phyloP scores from a whole-genome alignment of 345 rosid genomes.

The Gossypium anomalum region DNA sequence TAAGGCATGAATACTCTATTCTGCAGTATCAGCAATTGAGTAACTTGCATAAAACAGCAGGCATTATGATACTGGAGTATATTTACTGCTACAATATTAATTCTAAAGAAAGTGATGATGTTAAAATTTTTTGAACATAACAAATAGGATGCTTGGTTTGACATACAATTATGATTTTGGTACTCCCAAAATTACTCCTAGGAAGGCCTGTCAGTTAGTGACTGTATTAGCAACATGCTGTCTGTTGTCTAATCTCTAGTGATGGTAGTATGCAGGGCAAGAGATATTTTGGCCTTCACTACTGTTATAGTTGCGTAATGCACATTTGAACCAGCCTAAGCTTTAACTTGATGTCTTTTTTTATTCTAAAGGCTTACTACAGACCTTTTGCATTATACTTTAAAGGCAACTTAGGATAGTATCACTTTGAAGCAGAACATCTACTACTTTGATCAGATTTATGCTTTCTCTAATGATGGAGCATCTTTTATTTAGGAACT shows the following conservation, averaged over 20 bases:
- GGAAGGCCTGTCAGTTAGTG: background rate
- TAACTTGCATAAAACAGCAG: background rate
- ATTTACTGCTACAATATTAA: background rate
- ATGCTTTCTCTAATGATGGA: constrained; percentile 7
- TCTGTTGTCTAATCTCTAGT: background rate
- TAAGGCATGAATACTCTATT: background rate
- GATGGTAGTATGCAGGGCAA: background rate
- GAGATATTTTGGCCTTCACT: background rate
- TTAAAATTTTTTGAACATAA: background rate
- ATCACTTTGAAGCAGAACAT: background rate
- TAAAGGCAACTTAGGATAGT: background rate
- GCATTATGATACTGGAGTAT: background rate
- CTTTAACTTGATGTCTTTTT: background rate
- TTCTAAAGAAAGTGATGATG: background rate
- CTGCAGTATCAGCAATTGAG: background rate
- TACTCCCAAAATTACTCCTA: background rate
- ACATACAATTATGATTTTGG: background rate
- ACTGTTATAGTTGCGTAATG: background rate
- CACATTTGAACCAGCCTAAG: background rate
- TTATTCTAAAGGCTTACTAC: background rate
- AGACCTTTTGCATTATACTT: background rate
- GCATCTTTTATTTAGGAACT: constrained; percentile 52
- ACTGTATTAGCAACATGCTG: background rate
- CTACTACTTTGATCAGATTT: background rate
- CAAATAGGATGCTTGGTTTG: background rate